Conservation (phyloP, 371 early-diverging fungal species). For the Apophysomyces variabilis region DNA sequence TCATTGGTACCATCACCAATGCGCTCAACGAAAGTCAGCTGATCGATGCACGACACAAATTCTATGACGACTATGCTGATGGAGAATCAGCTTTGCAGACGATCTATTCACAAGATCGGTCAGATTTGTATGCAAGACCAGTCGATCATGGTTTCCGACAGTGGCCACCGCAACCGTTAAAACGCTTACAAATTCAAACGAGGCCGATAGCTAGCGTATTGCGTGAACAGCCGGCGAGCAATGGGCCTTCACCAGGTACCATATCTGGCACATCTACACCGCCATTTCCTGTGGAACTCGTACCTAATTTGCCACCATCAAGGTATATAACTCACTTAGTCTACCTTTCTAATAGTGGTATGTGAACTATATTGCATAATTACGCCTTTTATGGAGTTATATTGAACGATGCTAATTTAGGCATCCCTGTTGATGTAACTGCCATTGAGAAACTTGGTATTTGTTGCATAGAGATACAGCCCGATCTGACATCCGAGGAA, state of each 20-base stretch:
- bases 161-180: constrained; percentile 34
- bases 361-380: not conserved
- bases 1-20: constrained; percentile 68
- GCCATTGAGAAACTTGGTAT: constrained; percentile 66
- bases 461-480: constrained; percentile 49
- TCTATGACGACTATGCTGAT: constrained; percentile 37
- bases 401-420: not conserved
- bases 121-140: constrained; percentile 27
- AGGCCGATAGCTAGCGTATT: constrained; percentile 1
- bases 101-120: constrained; percentile 12
- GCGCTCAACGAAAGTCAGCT: constrained; percentile 65
- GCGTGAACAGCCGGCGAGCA: constrained; percentile 6
- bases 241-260: constrained; percentile 14
- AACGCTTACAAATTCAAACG: constrained; percentile 12
- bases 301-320: constrained; percentile 54
- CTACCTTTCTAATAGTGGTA: constrained; percentile 64
- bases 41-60: constrained; percentile 49
- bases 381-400: too few species aligned
- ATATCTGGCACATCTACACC: constrained; percentile 36
- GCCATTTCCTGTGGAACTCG: constrained; percentile 42
- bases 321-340: constrained; percentile 73
- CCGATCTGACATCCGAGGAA: constrained; percentile 16
- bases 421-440: constrained; percentile 57
- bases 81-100: constrained; percentile 15
- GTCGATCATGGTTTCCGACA: constrained; percentile 37